Evolutionary conservation across 192 early-diverging fungal genomes (phyloP), one percentile per base, ranked within the genome.

Genomic region (Phycomyces blakesleeanus): DNA sequence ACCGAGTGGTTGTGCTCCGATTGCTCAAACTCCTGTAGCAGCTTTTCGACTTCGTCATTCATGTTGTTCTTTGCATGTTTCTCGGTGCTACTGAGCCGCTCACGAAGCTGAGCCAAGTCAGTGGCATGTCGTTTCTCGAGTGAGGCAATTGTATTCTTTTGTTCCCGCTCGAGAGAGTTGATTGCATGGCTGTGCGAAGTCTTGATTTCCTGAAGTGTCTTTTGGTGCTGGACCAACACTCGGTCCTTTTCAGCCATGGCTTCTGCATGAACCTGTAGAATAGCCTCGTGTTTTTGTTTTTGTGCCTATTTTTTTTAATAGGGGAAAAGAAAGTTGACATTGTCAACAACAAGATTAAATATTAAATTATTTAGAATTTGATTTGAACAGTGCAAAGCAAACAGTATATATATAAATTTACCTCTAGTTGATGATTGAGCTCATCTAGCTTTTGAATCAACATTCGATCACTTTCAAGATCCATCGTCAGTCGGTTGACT

Each of bases 401-500:
- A n/a, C n/a, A n/a, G n/a, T n/a, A n/a, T n/a, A n/a, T n/a, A n/a
- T n/a, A n/a, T n/a, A n/a, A n/a, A n/a, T n/a, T 71, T 64, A 72
- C 69, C 56, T 73, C 71, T 16, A 73, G 42, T 50, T 73, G 65
- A 12, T 57, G 49, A 55, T 73, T 73, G 14, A 73, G 39, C 39
- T 73, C 71, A 18, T 73, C 71, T 0, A 73, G 14, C 59, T 67
- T 73, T 52, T 73, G 65, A 55, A 73, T 73, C n/a, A 67, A 55
- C 29, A 73, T 16, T 18, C 64, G 54, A 11, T 73, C 71, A 40
- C 62, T 57, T 63, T 73, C 71, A 18, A 73, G 41, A 40, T 73
- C 71, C 51, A 73, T 51, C 29, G 71, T 73, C 24, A 73, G 49
- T 34, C 71, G 49, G 18, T 67, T 66, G n/a, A 73, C 12, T 40